A percentile compares a stretch with the other conserved stretches of the same genome.
phyloP scores from a whole-genome alignment of 768 basidiomycete genomes.

The Pisolithus albus region DNA sequence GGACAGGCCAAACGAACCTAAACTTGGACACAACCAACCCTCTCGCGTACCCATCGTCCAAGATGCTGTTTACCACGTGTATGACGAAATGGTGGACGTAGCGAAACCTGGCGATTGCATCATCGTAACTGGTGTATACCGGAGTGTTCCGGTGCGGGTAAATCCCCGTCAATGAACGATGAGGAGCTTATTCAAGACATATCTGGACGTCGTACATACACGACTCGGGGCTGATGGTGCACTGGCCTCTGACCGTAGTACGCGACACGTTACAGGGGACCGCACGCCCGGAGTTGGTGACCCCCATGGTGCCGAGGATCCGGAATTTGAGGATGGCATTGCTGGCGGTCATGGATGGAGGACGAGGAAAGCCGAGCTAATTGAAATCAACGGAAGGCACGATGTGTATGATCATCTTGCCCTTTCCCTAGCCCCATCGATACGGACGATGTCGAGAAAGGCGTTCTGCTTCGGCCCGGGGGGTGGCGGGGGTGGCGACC shows the following conservation, averaged over 20 bases:
- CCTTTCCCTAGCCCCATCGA: conserved; percentile 84
- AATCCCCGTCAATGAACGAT: conserved; percentile 88
- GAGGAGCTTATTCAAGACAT: conserved; percentile 97
- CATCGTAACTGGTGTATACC: conserved; percentile 86
- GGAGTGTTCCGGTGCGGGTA: conserved; percentile 91
- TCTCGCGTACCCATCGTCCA: conserved; percentile 74
- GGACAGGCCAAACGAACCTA: conserved; percentile 87
- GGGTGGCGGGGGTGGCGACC: conserved; percentile 93
- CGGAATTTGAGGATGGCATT: conserved; percentile 45
- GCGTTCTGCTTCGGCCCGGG: conserved; percentile 83
- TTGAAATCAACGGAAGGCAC: conserved; percentile 63
- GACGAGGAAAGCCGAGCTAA: conserved; percentile 57
- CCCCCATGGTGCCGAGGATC: conserved; percentile 60
- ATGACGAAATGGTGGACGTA: conserved; percentile 97
- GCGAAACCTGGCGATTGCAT: conserved; percentile 93
- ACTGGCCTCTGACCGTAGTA: conserved; percentile 75
- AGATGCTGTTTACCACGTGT: conserved; percentile 80
- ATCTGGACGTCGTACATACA: conserved; percentile 91
- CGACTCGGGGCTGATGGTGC: conserved; percentile 56
- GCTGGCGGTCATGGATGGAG: conserved; percentile 31
- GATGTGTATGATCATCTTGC: conserved; percentile 87
- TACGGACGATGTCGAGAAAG: conserved; percentile 99
- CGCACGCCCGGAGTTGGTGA: conserved; percentile 64
- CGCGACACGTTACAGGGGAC: conserved; percentile 63
- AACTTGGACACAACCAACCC: conserved; percentile 88